Conservation (phyloP, 1,284 basidiomycete genomes). For the Bondarzewia mesenterica region DNA sequence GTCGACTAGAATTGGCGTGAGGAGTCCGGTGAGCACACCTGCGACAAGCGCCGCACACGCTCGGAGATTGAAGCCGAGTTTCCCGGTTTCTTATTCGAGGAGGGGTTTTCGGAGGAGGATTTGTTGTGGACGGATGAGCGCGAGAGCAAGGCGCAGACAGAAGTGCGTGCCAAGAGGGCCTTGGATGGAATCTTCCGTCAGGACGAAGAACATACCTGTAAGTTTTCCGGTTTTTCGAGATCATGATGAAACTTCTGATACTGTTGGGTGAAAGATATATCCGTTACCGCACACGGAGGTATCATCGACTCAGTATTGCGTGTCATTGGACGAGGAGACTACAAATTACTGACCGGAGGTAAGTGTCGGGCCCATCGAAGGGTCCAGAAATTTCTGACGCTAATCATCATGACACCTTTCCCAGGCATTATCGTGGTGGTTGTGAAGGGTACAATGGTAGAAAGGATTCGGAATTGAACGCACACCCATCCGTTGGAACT, state of each 20-base stretch:
- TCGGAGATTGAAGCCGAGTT: constrained; percentile 49
- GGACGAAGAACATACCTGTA: constrained; percentile 40
- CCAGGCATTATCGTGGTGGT: constrained; percentile 6
- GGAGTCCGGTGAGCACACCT: constrained; percentile 64
- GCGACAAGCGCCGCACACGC: constrained; percentile 55
- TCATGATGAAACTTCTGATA: not conserved
- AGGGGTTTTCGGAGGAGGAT: constrained; percentile 66
- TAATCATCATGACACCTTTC: not conserved
- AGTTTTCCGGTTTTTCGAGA: constrained; percentile 15
- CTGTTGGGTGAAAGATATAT: constrained; percentile 36
- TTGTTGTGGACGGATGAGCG: constrained; percentile 58
- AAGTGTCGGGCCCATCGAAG: constrained; percentile 11
- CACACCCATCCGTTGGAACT: too few relatives aligned
- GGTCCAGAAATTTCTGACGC: not conserved
- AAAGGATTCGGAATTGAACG: not conserved
- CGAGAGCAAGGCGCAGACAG: constrained; percentile 53
- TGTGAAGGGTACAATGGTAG: constrained; percentile 7
- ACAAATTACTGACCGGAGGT: constrained; percentile 56
- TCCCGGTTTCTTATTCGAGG: constrained; percentile 58
- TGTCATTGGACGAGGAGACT: constrained; percentile 33
- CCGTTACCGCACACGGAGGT: constrained; percentile 57
- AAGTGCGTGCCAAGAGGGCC: constrained; percentile 42
- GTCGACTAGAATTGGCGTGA: constrained; percentile 61
- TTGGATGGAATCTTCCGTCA: constrained; percentile 57
- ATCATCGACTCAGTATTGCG: constrained; percentile 48